Conservation (phyloP, 2,329 filamentous ascomycete genomes). For the Paraphoma chrysanthemicola region DNA sequence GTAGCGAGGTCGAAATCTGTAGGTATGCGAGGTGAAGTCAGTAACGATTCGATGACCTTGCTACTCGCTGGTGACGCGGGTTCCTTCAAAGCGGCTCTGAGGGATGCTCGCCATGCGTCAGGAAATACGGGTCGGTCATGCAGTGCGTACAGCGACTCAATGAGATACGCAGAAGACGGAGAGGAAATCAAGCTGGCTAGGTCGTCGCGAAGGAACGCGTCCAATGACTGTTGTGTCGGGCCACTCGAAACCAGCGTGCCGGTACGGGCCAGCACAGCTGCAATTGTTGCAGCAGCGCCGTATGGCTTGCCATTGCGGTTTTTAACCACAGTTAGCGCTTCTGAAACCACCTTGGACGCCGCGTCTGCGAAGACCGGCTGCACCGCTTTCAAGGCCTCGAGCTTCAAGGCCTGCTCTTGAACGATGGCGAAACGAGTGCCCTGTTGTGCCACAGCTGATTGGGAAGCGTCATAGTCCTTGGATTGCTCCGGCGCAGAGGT, state of each 20-base stretch:
- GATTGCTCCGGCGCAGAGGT: slow-evolving; percentile 83
- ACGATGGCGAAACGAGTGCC: slow-evolving; percentile 71
- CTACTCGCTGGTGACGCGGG: slow-evolving; percentile 34
- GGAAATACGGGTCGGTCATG: slow-evolving; percentile 37
- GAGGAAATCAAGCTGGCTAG: slow-evolving; percentile 69
- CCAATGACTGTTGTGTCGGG: slow-evolving; percentile 51
- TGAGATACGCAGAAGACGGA: slow-evolving; percentile 70
- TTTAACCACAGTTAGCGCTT: slow-evolving; percentile 58
- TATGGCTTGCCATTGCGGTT: slow-evolving; percentile 70
- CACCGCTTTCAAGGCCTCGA: slow-evolving; percentile 10
- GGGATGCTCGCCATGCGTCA: slow-evolving; percentile 36
- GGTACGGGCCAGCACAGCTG: slow-evolving; percentile 57
- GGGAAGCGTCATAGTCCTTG: slow-evolving; percentile 75
- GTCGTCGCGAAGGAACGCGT: slow-evolving; percentile 61
- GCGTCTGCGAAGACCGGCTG: slow-evolving; percentile 40
- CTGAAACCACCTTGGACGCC: slow-evolving; percentile 52
- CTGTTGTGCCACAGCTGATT: slow-evolving; percentile 70
- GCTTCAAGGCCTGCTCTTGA: slow-evolving; percentile 27
- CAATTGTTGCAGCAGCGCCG: slow-evolving; percentile 66
- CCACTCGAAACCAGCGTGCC: slow-evolving; percentile 50
- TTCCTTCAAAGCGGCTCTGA: slow-evolving; percentile 37
- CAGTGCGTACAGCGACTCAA: slow-evolving; percentile 67
- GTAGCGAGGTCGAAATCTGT: slow-evolving; percentile 44
- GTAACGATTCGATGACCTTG: slow-evolving; percentile 39
- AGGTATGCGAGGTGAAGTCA: slow-evolving; percentile 46